phyloP scores from a whole-genome alignment of 208 protist genomes.

The Trypanosoma congolense region DNA sequence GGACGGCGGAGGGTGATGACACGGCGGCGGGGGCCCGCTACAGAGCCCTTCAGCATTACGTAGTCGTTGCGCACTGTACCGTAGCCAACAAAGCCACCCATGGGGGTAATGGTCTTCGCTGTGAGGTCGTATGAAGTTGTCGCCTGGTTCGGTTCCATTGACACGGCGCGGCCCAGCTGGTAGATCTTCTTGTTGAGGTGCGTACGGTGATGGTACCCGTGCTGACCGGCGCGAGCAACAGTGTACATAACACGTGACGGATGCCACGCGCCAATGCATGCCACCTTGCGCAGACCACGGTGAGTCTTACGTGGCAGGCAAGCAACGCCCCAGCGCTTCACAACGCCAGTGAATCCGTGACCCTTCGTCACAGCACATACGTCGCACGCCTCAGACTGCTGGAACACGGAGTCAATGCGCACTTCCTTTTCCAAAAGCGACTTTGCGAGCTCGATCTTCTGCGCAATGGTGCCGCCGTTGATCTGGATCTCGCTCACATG shows the following conservation, averaged over 20 bases:
- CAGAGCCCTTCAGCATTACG: constrained; percentile 97
- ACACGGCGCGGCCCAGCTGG: constrained; percentile 90
- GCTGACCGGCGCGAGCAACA: constrained; percentile 99
- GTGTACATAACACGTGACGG: constrained; percentile 95
- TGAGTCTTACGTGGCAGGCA: constrained; percentile 99
- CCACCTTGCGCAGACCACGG: constrained; percentile 98
- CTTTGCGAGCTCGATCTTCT: constrained; percentile 96
- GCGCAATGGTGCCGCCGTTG: constrained; percentile 95
- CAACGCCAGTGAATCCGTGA: constrained; percentile 98
- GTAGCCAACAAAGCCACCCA: constrained; percentile 99
- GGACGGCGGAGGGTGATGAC: constrained; percentile 98
- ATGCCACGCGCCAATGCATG: constrained; percentile 99
- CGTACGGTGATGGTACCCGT: constrained; percentile 98
- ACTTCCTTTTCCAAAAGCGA: constrained; percentile 96
- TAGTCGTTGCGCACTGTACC: constrained; percentile 97
- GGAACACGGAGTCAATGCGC: constrained; percentile 92
- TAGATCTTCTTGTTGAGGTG: constrained; percentile 99
- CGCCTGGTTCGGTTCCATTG: constrained; percentile 78
- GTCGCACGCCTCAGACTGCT: constrained; percentile 96
- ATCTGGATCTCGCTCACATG: constrained; percentile 99
- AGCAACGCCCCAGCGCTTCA: constrained; percentile 96
- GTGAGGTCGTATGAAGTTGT: constrained; percentile 98
- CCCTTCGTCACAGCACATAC: constrained; percentile 97
- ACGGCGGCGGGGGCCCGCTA: constrained; percentile 94
- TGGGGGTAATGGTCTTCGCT: constrained; percentile 98